Evolutionary conservation across 192 early-diverging fungal species (phyloP).

Genomic region (Lunasporangiospora selenospora): DNA sequence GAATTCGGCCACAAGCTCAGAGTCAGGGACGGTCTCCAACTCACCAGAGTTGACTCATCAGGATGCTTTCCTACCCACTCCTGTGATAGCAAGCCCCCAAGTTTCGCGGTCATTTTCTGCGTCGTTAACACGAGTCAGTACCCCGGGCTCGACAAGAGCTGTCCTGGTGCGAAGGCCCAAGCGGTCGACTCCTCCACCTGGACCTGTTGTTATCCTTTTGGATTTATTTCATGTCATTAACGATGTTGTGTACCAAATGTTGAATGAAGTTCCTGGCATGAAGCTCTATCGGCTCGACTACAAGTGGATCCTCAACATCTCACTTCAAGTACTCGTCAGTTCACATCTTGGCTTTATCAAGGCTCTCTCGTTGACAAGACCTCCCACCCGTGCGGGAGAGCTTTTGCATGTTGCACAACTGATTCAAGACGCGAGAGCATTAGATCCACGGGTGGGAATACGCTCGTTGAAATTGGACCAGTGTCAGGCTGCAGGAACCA

Average conservation of each 20-base stretch:
- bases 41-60: too few relatives aligned
- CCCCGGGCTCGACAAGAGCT: too few relatives aligned
- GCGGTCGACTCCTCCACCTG: conserved; percentile 1
- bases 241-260: conserved; percentile 10
- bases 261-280: conserved; percentile 28
- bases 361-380: conserved; percentile 5
- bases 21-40: too few relatives aligned
- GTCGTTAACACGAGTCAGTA: too few relatives aligned
- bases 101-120: too few relatives aligned
- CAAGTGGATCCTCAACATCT: conserved; percentile 5
- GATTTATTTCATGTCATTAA: conserved; percentile 5
- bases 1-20: too few relatives aligned
- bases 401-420: conserved; percentile 19
- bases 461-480: conserved; percentile 4
- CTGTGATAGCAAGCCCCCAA: too few relatives aligned
- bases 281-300: conserved; percentile 17
- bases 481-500: conserved; percentile 13
- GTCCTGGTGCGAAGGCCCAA: conserved; percentile 24
- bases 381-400: conserved; percentile 8
- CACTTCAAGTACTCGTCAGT: conserved; percentile 5
- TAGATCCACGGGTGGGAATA: not conserved
- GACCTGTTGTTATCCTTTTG: conserved; percentile 29
- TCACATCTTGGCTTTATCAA: conserved; percentile 1
- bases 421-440: too few relatives aligned
- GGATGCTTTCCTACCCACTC: too few relatives aligned